Conservation (phyloP, 2,329 filamentous ascomycete genomes). For the Ascochyta pisi region DNA sequence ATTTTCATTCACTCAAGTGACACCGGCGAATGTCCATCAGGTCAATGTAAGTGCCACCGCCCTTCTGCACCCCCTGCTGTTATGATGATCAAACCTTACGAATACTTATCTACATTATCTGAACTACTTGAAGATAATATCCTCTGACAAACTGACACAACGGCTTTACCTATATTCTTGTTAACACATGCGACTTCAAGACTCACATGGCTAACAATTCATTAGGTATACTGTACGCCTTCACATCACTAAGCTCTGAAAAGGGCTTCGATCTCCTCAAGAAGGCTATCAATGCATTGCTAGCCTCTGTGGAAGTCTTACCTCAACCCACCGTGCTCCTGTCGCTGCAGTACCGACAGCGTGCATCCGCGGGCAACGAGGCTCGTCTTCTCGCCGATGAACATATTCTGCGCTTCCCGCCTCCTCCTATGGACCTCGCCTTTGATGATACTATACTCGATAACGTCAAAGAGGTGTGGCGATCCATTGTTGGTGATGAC, state of each 20-base stretch:
- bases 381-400: conserved; percentile 46
- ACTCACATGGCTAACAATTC: conserved; percentile 45
- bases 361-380: conserved; percentile 27
- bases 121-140: conserved; percentile 85
- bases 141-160: conserved; percentile 87
- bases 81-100: conserved; percentile 82
- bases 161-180: conserved; percentile 40
- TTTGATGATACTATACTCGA: conserved; percentile 76
- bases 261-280: conserved; percentile 47
- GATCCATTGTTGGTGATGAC: conserved; percentile 63
- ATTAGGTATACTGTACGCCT: conserved; percentile 66
- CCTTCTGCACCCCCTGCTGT: conserved; percentile 46
- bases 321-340: conserved; percentile 56
- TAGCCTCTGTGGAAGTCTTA: conserved; percentile 48
- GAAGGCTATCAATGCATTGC: conserved; percentile 53
- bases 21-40: conserved; percentile 85
- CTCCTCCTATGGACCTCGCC: conserved; percentile 68
- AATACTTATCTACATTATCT: conserved; percentile 99
- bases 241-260: conserved; percentile 49
- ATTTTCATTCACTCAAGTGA: conserved; percentile 82
- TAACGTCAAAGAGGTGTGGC: conserved; percentile 74
- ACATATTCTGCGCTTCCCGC: conserved; percentile 63
- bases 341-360: conserved; percentile 61
- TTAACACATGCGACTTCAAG: conserved; percentile 5
- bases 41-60: conserved; percentile 78